Conservation (phyloP, 805 yeast genomes). For the Maudiozyma pseudohumilis region DNA sequence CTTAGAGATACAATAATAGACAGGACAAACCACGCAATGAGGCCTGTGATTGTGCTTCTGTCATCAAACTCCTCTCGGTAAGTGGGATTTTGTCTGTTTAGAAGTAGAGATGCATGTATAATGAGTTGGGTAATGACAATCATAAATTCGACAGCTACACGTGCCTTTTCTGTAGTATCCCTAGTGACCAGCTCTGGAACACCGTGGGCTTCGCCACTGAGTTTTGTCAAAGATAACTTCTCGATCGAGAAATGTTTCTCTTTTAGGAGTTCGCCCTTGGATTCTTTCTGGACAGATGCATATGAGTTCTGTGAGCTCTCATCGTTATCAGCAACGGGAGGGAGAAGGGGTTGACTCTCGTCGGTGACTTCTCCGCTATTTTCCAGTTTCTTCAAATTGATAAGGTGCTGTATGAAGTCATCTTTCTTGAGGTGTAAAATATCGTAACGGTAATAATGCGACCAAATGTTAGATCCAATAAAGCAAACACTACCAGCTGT, state of each 20-base stretch:
- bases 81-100: conserved; percentile 2
- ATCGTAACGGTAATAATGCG: conserved; percentile 16
- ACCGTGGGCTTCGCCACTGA: conserved; percentile 58
- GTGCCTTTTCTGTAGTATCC: conserved; percentile 40
- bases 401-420: conserved; percentile 15
- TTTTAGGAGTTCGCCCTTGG: conserved; percentile 23
- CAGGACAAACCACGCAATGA: conserved; percentile 28
- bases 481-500: conserved; percentile 6
- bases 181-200: conserved; percentile 38
- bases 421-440: conserved; percentile 10
- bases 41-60: conserved; percentile 11
- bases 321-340: conserved; percentile 4
- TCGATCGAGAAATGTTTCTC: conserved; percentile 59
- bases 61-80: conserved; percentile 11
- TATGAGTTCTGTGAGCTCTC: background rate
- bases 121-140: conserved; percentile 36
- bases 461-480: conserved; percentile 10
- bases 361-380: conserved; percentile 6
- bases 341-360: conserved; percentile 18
- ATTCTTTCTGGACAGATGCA: background rate
- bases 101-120: conserved; percentile 27
- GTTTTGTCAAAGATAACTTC: conserved; percentile 41
- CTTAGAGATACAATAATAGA: conserved; percentile 25
- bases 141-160: conserved; percentile 41
- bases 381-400: conserved; percentile 3